These are phyloP conservation scores for Neofusicoccum laricinum DNA, from an alignment of 2,329 filamentous ascomycete genomes.

Conservation along the genomic window DNA sequence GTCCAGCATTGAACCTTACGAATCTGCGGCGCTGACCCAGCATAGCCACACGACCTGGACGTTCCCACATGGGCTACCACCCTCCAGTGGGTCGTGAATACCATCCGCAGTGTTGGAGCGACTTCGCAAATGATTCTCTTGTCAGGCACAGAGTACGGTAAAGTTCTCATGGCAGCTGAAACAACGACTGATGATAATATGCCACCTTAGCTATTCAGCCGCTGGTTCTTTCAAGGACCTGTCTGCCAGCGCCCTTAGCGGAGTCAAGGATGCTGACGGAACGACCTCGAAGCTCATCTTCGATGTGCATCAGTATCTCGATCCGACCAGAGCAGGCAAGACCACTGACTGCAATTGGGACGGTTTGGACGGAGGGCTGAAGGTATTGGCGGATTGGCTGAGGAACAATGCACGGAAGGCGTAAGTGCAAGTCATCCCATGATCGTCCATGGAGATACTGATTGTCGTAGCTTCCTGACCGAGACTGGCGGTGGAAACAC, in stretches of 20 bases:
- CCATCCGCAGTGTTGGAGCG: slow-evolving; percentile 10
- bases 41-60: slow-evolving; percentile 1
- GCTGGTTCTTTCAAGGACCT: neutral
- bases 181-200: neutral
- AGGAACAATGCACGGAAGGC: slow-evolving; percentile 48
- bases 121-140: slow-evolving; percentile 7
- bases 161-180: too few relatives aligned
- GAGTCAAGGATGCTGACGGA: neutral
- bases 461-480: slow-evolving; percentile 38
- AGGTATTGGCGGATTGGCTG: slow-evolving; percentile 47
- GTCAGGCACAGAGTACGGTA: neutral
- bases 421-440: neutral
- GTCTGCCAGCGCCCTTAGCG: neutral
- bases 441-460: neutral
- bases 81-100: slow-evolving; percentile 12
- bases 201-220: neutral
- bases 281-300: slow-evolving; percentile 28
- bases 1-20: neutral
- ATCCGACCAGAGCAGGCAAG: slow-evolving; percentile 56
- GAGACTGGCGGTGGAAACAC: slow-evolving; percentile 48
- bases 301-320: slow-evolving; percentile 62
- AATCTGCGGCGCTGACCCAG: neutral
- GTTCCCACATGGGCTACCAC: slow-evolving; percentile 8
- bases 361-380: slow-evolving; percentile 49
- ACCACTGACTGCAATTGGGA: slow-evolving; percentile 53